Percentiles rank a stretch among this genome's conserved stretches.
These are phyloP conservation scores for Symbiodinium pilosum DNA, from an alignment of 73 alveolate species.

Conservation along the genomic window DNA sequence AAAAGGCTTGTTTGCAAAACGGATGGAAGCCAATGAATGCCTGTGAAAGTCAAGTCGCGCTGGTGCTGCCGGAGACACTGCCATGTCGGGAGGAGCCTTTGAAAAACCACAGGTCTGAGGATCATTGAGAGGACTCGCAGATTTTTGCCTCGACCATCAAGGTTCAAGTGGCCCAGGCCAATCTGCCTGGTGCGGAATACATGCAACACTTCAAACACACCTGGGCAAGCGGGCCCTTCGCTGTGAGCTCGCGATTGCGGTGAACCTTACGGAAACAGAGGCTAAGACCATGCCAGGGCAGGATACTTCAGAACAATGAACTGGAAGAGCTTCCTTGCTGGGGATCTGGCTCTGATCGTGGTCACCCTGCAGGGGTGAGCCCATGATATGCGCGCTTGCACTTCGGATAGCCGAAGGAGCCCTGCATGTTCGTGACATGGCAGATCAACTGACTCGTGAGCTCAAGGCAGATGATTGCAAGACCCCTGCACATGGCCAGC, in stretches of 20 bases:
- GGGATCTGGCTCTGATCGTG: not conserved
- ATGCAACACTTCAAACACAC: not conserved
- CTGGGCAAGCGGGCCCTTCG: slow-evolving; percentile 28
- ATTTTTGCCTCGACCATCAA: not conserved
- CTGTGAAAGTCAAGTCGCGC: not conserved
- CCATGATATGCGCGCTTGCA: slow-evolving; percentile 72
- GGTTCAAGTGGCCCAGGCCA: not conserved
- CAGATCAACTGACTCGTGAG: not conserved
- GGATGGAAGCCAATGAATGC: not conserved
- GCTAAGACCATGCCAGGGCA: too few species aligned
- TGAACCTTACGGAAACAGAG: slow-evolving; percentile 9
- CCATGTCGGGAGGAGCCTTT: slow-evolving; percentile 73
- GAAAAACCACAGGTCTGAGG: too few species aligned
- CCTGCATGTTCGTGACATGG: not conserved
- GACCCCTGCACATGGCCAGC: too few species aligned
- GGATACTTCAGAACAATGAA: not conserved
- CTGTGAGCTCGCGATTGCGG: slow-evolving; percentile 79
- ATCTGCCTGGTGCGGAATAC: not conserved
- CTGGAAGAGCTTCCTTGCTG: not conserved
- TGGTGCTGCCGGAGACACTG: slow-evolving; percentile 45
- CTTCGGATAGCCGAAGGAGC: slow-evolving; percentile 75
- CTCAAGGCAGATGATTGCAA: too few species aligned
- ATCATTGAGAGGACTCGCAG: too few species aligned
- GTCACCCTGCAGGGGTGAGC: not conserved
- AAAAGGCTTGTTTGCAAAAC: not conserved